Evolutionary conservation across 345 rosid species (phyloP), one percentile per base, ranked within the genome.

Genomic region (Murraya paniculata): DNA sequence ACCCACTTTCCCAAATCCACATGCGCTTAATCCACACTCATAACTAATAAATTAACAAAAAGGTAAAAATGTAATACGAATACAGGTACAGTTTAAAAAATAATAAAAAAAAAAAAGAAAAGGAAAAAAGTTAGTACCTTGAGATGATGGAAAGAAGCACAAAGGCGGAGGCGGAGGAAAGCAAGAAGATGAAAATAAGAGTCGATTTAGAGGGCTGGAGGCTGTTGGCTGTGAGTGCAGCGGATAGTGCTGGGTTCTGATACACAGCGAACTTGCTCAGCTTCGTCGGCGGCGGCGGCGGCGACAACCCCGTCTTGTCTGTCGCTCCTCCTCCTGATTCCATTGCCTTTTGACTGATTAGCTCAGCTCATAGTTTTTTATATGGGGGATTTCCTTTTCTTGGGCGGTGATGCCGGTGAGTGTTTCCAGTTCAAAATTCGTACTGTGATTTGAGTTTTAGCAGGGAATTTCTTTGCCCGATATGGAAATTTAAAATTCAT

Each of bases 171-270:
- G 87, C 89, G 21, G 91, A 81, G 64, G 92, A 90, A 85, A 95
- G 81, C n/a, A 76, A 80, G 77, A 92, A 75, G 53, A 86, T 66
- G 86, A 77, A 80, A 75, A 89, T 45, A 73, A 95, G 79, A 30
- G 89, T 77, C 27, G 87, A 84, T 81, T 83, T 95, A 5, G 99
- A 88, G 36, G 98, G 98, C 70, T 80, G 91, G 73, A 89, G 81
- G 76, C 99, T 92, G 66, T 81, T 87, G 62, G 96, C 94, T 4
- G 94, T 89, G n/a, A 92, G 83, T 48, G 97, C 96, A 35, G 95
- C 91, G 36, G 97, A 84, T 5, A 95, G 84, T 48, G 86, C 85
- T 31, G 96, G 94, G 86, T 93, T 93, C 88, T 85, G 91, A 81
- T 95, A 92, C 68, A 88, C 99, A 1, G 90, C 53, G 86, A 95